phyloP scores from a whole-genome alignment of 2,329 filamentous ascomycete genomes.

The Thielaviopsis ethacetica region DNA sequence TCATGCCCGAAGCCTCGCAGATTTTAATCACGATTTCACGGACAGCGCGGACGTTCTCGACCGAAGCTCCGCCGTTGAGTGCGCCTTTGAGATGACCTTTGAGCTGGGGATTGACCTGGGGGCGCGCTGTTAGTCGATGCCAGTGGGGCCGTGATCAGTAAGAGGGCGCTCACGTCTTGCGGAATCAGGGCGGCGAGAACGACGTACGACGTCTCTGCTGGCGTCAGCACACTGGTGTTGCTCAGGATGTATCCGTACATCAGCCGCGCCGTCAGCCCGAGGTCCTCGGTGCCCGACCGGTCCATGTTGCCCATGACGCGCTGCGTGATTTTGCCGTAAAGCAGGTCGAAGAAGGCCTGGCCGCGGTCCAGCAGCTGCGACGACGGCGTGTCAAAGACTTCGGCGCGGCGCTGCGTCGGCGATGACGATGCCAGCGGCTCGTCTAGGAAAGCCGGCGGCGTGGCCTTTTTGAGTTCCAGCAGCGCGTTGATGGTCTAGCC shows the following conservation, averaged over 20 bases:
- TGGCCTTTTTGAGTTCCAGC: conserved; percentile 26
- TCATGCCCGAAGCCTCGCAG: conserved; percentile 31
- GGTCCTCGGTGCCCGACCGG: conserved; percentile 30
- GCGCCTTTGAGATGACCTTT: conserved; percentile 36
- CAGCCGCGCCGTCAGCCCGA: conserved; percentile 29
- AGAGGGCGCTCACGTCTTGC: conserved; percentile 26
- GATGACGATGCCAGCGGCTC: conserved; percentile 20
- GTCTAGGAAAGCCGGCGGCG: conserved; percentile 26
- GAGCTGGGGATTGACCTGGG: conserved; percentile 34
- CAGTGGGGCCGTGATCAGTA: too few species aligned
- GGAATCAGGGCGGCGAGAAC: conserved; percentile 33
- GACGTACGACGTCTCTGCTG: conserved; percentile 33
- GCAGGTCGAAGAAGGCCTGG: conserved; percentile 27
- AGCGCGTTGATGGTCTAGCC: conserved; percentile 30
- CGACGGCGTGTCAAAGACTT: conserved; percentile 23
- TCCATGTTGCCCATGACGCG: conserved; percentile 33
- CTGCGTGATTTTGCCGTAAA: conserved; percentile 33
- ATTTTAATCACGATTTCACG: conserved; percentile 28
- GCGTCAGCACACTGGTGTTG: conserved; percentile 28
- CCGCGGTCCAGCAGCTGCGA: conserved; percentile 26
- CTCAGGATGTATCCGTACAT: conserved; percentile 34
- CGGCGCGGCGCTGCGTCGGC: conserved; percentile 22
- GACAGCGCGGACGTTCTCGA: conserved; percentile 32
- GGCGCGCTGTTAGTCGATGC: too few species aligned
- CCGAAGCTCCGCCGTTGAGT: conserved; percentile 31